Conservation (phyloP, 371 early-diverging fungal genomes). For the Parasitella parasitica region DNA sequence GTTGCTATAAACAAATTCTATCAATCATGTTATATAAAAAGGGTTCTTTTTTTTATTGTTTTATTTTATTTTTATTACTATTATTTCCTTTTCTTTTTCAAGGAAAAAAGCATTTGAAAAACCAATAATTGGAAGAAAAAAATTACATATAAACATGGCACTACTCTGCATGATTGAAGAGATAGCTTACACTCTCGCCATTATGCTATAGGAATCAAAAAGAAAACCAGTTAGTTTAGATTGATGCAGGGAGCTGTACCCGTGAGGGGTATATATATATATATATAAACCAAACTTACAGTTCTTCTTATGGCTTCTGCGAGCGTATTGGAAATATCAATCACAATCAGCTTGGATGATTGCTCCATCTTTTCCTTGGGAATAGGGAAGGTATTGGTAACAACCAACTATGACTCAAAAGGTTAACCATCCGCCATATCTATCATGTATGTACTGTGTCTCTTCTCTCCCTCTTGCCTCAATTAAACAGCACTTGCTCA, state of each 20-base stretch:
- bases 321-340: conserved; percentile 88
- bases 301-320: conserved; percentile 98
- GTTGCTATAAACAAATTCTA: not conserved
- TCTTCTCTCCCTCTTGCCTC: no score
- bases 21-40: no score
- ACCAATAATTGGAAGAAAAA: not conserved
- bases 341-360: conserved; percentile 77
- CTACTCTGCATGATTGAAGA: conserved; percentile 68
- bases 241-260: not conserved
- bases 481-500: no score
- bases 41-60: conserved; percentile 2
- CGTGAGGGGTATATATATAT: not conserved
- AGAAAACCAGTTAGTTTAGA: conserved; percentile 4
- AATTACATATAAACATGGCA: not conserved
- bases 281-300: conserved; percentile 25
- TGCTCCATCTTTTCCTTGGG: conserved; percentile 69
- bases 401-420: conserved; percentile 60
- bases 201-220: conserved; percentile 66
- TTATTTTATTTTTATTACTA: no score
- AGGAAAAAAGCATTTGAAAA: not conserved
- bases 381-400: conserved; percentile 95
- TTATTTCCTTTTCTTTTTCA: no score
- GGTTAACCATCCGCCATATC: not conserved
- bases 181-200: conserved; percentile 93
- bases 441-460: no score